A percentile compares a stretch with the other conserved stretches of the same genome.
phyloP scores from a whole-genome alignment of 768 basidiomycete genomes.

The Suillus decipiens region DNA sequence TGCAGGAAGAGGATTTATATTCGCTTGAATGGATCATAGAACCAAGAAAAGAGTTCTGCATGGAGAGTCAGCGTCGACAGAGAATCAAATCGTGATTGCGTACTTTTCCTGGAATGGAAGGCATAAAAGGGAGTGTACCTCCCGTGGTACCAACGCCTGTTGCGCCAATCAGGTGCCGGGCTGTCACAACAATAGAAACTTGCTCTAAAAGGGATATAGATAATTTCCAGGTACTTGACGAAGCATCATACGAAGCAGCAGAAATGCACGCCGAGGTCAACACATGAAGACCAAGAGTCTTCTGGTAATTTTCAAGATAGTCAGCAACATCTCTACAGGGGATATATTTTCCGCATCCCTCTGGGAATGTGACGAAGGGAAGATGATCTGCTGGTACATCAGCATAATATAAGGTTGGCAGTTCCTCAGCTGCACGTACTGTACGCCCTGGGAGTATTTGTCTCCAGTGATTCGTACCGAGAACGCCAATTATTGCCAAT shows the following conservation, averaged over 20 bases:
- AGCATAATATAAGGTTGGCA: neutral
- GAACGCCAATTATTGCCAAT: constrained; percentile 69
- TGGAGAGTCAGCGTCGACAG: neutral
- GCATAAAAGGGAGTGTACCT: constrained; percentile 2
- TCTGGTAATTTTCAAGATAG: constrained; percentile 15
- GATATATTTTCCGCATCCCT: constrained; percentile 6
- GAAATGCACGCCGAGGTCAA: constrained; percentile 8
- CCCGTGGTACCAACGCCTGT: constrained; percentile 9
- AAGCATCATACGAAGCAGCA: neutral
- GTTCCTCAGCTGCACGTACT: constrained; percentile 7
- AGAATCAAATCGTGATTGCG: neutral
- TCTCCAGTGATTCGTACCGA: constrained; percentile 58
- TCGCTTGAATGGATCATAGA: constrained; percentile 7
- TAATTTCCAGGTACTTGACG: constrained; percentile 6
- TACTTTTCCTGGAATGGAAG: constrained; percentile 7
- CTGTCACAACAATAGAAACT: neutral
- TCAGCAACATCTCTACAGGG: constrained; percentile 12
- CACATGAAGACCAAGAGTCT: constrained; percentile 10
- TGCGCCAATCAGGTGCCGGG: constrained; percentile 10
- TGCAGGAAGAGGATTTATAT: neutral
- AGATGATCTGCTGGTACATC: constrained; percentile 7
- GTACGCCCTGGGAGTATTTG: constrained; percentile 13
- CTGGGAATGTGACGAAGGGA: constrained; percentile 11
- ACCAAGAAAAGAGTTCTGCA: constrained; percentile 9
- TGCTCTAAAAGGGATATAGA: neutral